These are phyloP conservation scores for Taxawa tesnikishii DNA, from an alignment of 2,329 filamentous ascomycete genomes.

Conservation along the genomic window DNA sequence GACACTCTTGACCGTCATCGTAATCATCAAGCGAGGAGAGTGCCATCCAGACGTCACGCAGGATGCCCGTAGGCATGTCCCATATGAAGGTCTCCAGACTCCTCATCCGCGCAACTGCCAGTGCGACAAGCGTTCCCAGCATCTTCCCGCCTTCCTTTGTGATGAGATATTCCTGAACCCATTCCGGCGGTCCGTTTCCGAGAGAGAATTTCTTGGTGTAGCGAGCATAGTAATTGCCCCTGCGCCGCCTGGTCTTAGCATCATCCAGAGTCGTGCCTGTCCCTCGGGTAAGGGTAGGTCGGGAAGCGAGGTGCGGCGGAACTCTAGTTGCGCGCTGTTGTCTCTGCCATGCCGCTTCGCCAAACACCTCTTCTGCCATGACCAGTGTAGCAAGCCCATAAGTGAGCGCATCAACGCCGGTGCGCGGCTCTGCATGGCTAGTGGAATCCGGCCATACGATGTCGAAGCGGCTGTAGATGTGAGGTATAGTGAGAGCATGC, in stretches of 20 bases:
- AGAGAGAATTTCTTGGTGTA: constrained; percentile 74
- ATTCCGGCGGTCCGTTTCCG: constrained; percentile 66
- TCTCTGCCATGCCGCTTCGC: constrained; percentile 31
- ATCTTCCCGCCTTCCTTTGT: constrained; percentile 77
- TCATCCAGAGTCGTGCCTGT: background rate
- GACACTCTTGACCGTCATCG: constrained; percentile 46
- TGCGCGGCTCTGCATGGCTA: constrained; percentile 50
- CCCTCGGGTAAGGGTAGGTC: background rate
- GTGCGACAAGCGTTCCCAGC: constrained; percentile 69
- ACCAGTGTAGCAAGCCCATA: constrained; percentile 72
- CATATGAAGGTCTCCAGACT: constrained; percentile 73
- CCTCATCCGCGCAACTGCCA: constrained; percentile 69
- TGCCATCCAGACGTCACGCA: constrained; percentile 71
- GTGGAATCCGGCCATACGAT: constrained; percentile 75
- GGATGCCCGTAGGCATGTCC: constrained; percentile 80
- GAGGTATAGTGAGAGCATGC: constrained; percentile 61
- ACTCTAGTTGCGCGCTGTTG: constrained; percentile 14
- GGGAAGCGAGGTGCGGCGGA: constrained; percentile 10
- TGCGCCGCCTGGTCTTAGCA: constrained; percentile 26
- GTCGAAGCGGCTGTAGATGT: constrained; percentile 76
- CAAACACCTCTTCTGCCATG: constrained; percentile 55
- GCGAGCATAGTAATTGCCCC: constrained; percentile 64
- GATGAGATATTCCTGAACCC: constrained; percentile 72
- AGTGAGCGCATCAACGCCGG: constrained; percentile 69
- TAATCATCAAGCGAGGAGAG: constrained; percentile 58